phyloP scores from a whole-genome alignment of 2,329 filamentous ascomycete genomes.

The Penicillium polonicum region DNA sequence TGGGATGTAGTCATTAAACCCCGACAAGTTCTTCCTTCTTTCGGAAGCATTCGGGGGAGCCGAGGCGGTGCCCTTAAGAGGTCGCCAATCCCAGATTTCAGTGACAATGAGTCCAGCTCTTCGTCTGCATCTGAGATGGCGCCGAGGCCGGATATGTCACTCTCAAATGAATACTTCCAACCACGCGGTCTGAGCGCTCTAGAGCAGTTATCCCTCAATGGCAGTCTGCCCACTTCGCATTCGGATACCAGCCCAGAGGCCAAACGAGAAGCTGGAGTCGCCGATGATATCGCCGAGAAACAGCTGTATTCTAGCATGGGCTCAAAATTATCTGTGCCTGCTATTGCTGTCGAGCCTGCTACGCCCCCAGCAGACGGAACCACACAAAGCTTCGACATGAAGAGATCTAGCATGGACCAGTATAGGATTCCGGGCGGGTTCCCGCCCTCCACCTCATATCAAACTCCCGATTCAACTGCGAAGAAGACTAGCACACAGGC shows the following conservation, averaged over 20 bases:
- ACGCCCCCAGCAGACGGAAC: constrained; percentile 47
- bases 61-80: constrained; percentile 33
- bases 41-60: constrained; percentile 60
- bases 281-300: constrained; percentile 6
- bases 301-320: constrained; percentile 8
- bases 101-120: constrained; percentile 34
- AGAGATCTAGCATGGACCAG: constrained; percentile 38
- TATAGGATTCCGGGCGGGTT: constrained; percentile 62
- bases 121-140: constrained; percentile 49
- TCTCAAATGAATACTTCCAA: constrained; percentile 40
- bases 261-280: constrained; percentile 8
- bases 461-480: constrained; percentile 13
- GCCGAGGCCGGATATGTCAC: constrained; percentile 21
- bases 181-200: constrained; percentile 8
- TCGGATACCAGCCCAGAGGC: background rate
- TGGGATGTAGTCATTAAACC: constrained; percentile 59
- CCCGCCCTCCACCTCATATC: constrained; percentile 39
- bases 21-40: constrained; percentile 58
- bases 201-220: constrained; percentile 17
- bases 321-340: constrained; percentile 35
- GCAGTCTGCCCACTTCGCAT: background rate
- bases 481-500: constrained; percentile 13
- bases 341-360: constrained; percentile 48
- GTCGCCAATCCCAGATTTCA: constrained; percentile 23
- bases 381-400: constrained; percentile 21